These are phyloP conservation scores for Straminergon stramineum DNA, from an alignment of 225 moss, liverwort and hornwort genomes.

Conservation along the genomic window DNA sequence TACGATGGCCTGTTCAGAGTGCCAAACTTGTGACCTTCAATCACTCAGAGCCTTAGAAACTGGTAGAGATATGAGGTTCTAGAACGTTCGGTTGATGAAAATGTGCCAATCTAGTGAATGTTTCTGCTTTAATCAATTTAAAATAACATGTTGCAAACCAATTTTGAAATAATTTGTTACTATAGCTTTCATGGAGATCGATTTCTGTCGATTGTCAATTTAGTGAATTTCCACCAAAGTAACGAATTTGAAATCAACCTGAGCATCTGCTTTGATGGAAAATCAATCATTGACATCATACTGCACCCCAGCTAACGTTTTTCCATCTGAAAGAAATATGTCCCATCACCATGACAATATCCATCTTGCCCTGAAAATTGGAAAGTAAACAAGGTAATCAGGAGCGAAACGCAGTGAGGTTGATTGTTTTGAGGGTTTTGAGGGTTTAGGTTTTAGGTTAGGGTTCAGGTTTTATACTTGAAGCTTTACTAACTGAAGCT, in stretches of 20 bases:
- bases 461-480: not conserved
- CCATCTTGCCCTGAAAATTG: conserved; percentile 24
- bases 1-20: not conserved
- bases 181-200: not conserved
- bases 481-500: conserved; percentile 46
- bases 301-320: conserved; percentile 50
- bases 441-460: not conserved
- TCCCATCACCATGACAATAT: conserved; percentile 62
- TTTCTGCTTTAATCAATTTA: not conserved
- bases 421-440: not conserved
- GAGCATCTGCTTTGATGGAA: conserved; percentile 69
- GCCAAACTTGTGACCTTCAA: not conserved
- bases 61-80: not conserved
- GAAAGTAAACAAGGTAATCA: not conserved
- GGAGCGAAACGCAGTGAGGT: not conserved
- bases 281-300: not conserved
- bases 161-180: not conserved
- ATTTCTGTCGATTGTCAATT: not conserved
- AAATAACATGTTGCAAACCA: not conserved
- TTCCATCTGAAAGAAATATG: conserved; percentile 53
- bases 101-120: not conserved
- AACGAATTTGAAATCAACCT: conserved; percentile 19
- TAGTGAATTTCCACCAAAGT: not conserved
- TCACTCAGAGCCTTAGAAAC: not conserved
- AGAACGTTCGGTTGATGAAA: not conserved